Evolutionary conservation across 495 filamentous ascomycete genomes (phyloP).

Genomic region (Paragyromitra xinjiangensis): DNA sequence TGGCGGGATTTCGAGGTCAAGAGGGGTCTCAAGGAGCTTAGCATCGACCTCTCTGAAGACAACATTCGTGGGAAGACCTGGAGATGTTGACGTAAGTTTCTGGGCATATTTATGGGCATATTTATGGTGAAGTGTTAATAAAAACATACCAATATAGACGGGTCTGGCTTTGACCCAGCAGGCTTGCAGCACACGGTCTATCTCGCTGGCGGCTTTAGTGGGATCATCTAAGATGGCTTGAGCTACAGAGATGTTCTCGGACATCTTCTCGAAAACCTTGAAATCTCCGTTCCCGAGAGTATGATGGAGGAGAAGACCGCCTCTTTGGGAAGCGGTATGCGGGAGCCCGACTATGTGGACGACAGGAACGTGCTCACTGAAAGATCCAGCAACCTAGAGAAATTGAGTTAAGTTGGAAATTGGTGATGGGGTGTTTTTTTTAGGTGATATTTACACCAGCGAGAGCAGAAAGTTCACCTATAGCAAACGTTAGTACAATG

Average conservation of each 20-base stretch:
- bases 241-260: slow-evolving; percentile 72
- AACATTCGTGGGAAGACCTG: slow-evolving; percentile 79
- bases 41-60: slow-evolving; percentile 81
- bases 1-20: slow-evolving; percentile 70
- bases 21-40: slow-evolving; percentile 70
- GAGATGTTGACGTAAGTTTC: slow-evolving; percentile 1
- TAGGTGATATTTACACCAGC: slow-evolving; percentile 65
- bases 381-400: slow-evolving; percentile 67
- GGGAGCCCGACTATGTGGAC: slow-evolving; percentile 84
- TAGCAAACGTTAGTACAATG: slow-evolving; percentile 17
- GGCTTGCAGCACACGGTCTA: slow-evolving; percentile 80
- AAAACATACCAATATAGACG: slow-evolving; percentile 73
- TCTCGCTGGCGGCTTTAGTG: slow-evolving; percentile 72
- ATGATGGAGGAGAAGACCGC: slow-evolving; percentile 82
- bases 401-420: slow-evolving; percentile 11
- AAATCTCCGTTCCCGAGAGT: slow-evolving; percentile 92
- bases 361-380: slow-evolving; percentile 77
- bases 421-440: neutral
- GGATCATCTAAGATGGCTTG: slow-evolving; percentile 74
- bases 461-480: slow-evolving; percentile 74
- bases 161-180: slow-evolving; percentile 79
- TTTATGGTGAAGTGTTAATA: neutral
- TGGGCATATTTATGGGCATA: neutral
- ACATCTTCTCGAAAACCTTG: slow-evolving; percentile 85
- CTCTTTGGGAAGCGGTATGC: slow-evolving; percentile 66